These are phyloP conservation scores for Calonectria henricotiae DNA, from an alignment of 2,329 filamentous ascomycete genomes.

Conservation along the genomic window DNA sequence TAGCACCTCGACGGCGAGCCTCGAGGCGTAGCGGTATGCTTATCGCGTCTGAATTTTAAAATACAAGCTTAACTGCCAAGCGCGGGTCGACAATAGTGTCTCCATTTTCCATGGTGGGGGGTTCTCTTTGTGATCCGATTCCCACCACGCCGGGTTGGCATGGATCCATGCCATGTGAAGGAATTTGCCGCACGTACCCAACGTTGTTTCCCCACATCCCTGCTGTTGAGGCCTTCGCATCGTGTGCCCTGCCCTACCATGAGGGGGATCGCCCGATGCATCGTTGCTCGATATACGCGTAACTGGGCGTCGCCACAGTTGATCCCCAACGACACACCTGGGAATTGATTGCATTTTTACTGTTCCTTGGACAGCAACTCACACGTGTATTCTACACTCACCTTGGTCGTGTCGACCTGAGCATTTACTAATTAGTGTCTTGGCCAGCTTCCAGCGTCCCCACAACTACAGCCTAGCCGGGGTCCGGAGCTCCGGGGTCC, in stretches of 20 bases:
- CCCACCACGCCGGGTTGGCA: not conserved
- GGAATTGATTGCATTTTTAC: not conserved
- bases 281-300: not conserved
- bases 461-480: not conserved
- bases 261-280: not conserved
- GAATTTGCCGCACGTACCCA: slow-evolving; percentile 16
- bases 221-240: not conserved
- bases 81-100: slow-evolving; percentile 5
- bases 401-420: not conserved
- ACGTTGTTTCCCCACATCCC: not conserved
- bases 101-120: not conserved
- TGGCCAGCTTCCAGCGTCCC: not conserved
- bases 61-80: slow-evolving; percentile 26
- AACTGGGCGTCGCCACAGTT: not conserved
- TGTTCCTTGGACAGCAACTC: not conserved
- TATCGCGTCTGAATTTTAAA: slow-evolving; percentile 19
- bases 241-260: not conserved
- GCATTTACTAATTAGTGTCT: not conserved
- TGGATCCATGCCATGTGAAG: slow-evolving; percentile 3
- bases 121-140: slow-evolving; percentile 8
- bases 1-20: not conserved
- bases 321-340: not conserved
- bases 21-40: slow-evolving; percentile 9
- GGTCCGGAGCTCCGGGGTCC: slow-evolving; percentile 16
- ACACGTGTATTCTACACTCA: not conserved